Evolutionary conservation across 148 eudicot species (phyloP), one percentile per base, ranked within the genome.

Genomic region (Oxyria digyna): DNA sequence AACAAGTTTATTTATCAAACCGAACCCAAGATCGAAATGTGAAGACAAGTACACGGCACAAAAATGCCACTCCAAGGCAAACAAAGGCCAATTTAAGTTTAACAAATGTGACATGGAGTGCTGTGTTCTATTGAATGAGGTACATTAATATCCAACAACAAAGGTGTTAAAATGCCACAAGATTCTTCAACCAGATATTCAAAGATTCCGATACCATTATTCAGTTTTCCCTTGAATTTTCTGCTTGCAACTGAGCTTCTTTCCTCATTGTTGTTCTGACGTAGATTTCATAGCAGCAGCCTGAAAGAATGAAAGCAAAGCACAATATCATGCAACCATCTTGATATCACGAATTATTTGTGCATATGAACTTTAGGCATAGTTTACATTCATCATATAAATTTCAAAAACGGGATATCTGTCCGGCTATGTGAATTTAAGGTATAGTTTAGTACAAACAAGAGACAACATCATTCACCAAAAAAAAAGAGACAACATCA

Each of bases 201-300:
- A 57, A 29, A 57, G 65, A 33, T 59, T 46, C 5, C 13, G 31
- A 46, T 59, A 59, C 65, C 65, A 31, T 31, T 31, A 59, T 15
- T 18, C 65, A 23, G 62, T 55, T 55, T 55, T n/a, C 18, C 32
- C 62, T 33, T 8, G 65, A 59, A 0, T 14, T 15, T 4, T 14
- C 78, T 40, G 84, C 79, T 45, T 78, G 82, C 71, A 78, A 70
- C 69, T 79, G 73, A 66, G 89, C 87, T 72, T 85, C 91, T 77
- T 83, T 83, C 38, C 87, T 79, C 74, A 68, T 78, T 43, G 76
- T 74, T 21, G 96, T 74, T 80, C 70, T 82, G 26, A 87, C 93
- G 71, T 89, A 92, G 70, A 92, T 74, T 80, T 89, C 96, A 67
- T 92, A 89, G 83, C 91, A 89, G 75, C 89, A 89, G 73, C 97